Percentiles rank a stretch among this genome's conserved stretches.
Evolutionary conservation across 2,329 filamentous ascomycete genomes (phyloP).

Genomic region (Aspergillus vadensis): DNA sequence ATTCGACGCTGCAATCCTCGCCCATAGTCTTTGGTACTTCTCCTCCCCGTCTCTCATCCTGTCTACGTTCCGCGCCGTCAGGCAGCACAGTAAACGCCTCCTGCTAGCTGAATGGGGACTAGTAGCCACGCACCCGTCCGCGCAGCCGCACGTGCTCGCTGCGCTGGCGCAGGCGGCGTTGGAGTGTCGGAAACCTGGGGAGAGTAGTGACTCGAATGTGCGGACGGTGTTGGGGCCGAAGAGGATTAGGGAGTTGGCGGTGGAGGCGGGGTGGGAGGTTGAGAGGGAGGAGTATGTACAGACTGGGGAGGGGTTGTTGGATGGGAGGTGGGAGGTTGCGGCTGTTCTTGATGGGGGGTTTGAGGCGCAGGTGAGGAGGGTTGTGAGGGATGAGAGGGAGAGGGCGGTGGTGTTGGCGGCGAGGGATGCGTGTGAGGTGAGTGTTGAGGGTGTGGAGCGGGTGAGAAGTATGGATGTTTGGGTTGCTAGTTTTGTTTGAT

Average conservation of each 20-base stretch:
- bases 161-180: slow-evolving; percentile 49
- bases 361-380: slow-evolving; percentile 9
- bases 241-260: slow-evolving; percentile 42
- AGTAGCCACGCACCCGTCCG: slow-evolving; percentile 40
- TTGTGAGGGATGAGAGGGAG: slow-evolving; percentile 17
- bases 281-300: slow-evolving; percentile 30
- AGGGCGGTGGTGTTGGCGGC: slow-evolving; percentile 16
- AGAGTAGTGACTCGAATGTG: slow-evolving; percentile 49
- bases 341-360: slow-evolving; percentile 19
- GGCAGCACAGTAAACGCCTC: slow-evolving; percentile 34
- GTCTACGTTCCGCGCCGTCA: slow-evolving; percentile 41
- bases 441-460: slow-evolving; percentile 13
- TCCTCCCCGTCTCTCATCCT: slow-evolving; percentile 39
- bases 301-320: slow-evolving; percentile 42
- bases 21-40: slow-evolving; percentile 60
- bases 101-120: slow-evolving; percentile 54
- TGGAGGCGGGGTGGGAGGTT: not conserved
- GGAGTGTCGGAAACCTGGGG: slow-evolving; percentile 32
- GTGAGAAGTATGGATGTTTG: slow-evolving; percentile 23
- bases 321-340: slow-evolving; percentile 52
- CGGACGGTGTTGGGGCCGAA: slow-evolving; percentile 49
- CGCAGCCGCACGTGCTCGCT: slow-evolving; percentile 55
- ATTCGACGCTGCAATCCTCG: slow-evolving; percentile 35
- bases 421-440: slow-evolving; percentile 22
- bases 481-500: slow-evolving; percentile 18